Evolutionary conservation across 805 yeast genomes (phyloP), one percentile per base, ranked within the genome.

Genomic region (Starmerella cellae): DNA sequence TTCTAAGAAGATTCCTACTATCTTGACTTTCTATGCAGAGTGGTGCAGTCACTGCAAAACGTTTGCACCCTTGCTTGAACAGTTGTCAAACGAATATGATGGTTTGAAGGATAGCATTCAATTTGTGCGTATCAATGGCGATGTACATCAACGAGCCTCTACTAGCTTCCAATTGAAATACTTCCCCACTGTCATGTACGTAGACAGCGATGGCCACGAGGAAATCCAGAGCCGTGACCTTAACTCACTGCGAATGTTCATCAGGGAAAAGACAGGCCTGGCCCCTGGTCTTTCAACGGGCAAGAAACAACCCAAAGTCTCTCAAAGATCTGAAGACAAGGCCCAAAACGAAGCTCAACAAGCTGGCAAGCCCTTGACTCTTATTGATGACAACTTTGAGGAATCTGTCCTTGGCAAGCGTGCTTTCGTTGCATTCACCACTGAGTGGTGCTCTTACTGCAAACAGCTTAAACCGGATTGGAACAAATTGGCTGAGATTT

Each of bases 31-130:
- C 55, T 74, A 70, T 53, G 79, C 79, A 32, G 66, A 88, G 63
- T 85, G 95, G 95, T 84, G 95, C 70, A 87, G 94, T 35, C 95
- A 85, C 67, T 84, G 95, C 68, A 83, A 82, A 69, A 78, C 72
- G 62, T 70, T 85, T 63, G 87, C 87, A 30, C 95, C 95, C 54
- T 68, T 69, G 41, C 84, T 74, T 67, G 91, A 82, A 60, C 87
- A 83, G 56, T 69, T 85, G 53, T 88, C 91, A 38, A 76, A 67
- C 28, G 53, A 74, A 39, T 81, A 71, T 59, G 71, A 66, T 42
- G 76, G 76, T 35, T 52, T 54, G 11, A 39, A 47, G 4, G 67
- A 66, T 16, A 58, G 60, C 18, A 58, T 75, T 21, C 72, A 70
- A 49, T 62, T 75, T 35, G 66, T 70, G 14, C 72, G 74, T 51